Evolutionary conservation across 73 alveolate species (phyloP).

Genomic region (Effrenium voratum): DNA sequence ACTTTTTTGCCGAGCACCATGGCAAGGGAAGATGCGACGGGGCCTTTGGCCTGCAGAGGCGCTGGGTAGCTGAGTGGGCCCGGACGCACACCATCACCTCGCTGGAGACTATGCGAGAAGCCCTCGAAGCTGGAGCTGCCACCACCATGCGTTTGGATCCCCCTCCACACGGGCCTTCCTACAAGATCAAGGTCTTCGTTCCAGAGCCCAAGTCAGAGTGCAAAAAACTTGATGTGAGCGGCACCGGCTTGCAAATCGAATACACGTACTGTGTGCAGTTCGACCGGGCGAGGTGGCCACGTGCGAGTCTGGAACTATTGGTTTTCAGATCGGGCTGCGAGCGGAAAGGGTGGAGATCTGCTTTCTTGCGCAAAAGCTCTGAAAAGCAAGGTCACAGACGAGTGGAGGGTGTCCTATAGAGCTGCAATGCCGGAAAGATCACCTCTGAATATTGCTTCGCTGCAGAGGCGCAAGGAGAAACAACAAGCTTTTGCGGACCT

Average conservation of each 20-base stretch:
- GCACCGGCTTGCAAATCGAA: neutral
- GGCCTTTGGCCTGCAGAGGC: slow-evolving; percentile 37
- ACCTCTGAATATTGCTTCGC: neutral
- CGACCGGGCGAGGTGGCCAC: neutral
- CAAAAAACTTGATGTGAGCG: neutral
- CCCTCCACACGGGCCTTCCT: slow-evolving; percentile 29
- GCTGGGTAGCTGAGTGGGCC: slow-evolving; percentile 15
- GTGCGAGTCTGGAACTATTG: neutral
- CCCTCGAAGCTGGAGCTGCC: slow-evolving; percentile 21
- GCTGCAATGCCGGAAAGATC: neutral
- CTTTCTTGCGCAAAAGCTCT: neutral
- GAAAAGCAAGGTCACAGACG: neutral
- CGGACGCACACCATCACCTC: neutral
- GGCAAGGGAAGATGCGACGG: no score
- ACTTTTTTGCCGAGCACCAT: slow-evolving; percentile 13
- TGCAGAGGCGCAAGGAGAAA: neutral
- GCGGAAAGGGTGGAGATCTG: neutral
- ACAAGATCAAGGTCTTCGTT: neutral
- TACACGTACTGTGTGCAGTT: neutral
- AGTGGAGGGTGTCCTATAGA: neutral
- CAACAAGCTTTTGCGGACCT: neutral
- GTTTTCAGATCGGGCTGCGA: neutral
- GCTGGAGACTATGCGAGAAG: neutral
- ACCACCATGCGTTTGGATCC: slow-evolving; percentile 17
- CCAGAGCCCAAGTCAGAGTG: neutral